Evolutionary conservation across 495 filamentous ascomycete species (phyloP), one percentile per base, ranked within the genome.

Genomic region (Aspergillus saccharolyticus): DNA sequence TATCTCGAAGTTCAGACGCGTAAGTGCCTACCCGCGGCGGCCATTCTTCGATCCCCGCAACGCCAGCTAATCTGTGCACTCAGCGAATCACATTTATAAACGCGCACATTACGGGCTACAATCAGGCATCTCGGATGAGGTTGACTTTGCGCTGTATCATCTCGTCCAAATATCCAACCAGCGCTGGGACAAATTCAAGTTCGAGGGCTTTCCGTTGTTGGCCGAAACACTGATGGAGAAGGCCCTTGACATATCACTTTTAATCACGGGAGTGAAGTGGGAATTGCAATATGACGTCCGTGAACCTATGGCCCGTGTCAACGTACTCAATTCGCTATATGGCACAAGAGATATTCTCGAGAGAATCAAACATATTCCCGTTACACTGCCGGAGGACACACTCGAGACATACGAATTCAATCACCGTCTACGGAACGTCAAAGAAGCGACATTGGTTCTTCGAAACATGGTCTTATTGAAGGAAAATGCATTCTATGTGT

Each of bases 141-240:
- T 96, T 58, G 85, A 89, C 22, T 97, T 91, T 69, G 91, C 90
- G 0, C 73, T 97, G 17, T 90, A 91, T 56, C 93, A 97, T 66
- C 75, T 99, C 14, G 92, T 97, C 56, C 94, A 96, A 68, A 96
- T 96, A 17, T 96, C 92, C 0, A 91, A 89, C 55, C 92, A 97
- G 68, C 81, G 90, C 28, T 93, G 92, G 25, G 95, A 97, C 66
- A 96, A 96, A 66, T 96, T 95, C 71, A 88, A 89, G 59, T 96
- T 96, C 56, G 92, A 96, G 56, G 84, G 86, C 3, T 97, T 96
- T 64, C 85, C 88, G n/a, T 84, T 90, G 30, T 78, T 99, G 39
- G 90, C 90, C 1, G 94, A 97, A 66, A 88, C 88, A 14, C 78
- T 99, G 21, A 87, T 96, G 61, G 86, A 89, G 61, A 93, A 91